These are phyloP conservation scores for Gnomoniopsis sp. DNA, from an alignment of 2,329 filamentous ascomycete genomes.

Conservation along the genomic window DNA sequence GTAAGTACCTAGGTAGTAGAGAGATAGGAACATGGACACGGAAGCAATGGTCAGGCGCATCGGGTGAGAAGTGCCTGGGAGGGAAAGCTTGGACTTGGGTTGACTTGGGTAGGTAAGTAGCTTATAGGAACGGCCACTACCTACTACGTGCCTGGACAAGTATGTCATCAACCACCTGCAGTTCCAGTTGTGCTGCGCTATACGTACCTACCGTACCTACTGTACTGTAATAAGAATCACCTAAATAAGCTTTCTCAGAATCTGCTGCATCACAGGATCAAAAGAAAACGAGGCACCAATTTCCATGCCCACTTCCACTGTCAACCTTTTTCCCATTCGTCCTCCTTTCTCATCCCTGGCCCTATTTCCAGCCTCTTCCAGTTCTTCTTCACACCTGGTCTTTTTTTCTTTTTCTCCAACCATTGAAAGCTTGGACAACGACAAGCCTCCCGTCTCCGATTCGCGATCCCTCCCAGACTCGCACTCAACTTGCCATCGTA, in stretches of 20 bases:
- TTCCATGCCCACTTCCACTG: slow-evolving; percentile 3
- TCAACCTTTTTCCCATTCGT: neutral
- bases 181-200: neutral
- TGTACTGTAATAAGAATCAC: neutral
- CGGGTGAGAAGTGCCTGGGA: too few species aligned
- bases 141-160: too few species aligned
- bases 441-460: neutral
- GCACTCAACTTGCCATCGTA: neutral
- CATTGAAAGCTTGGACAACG: neutral
- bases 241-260: neutral
- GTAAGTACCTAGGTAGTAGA: too few species aligned
- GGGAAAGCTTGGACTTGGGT: too few species aligned
- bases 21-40: too few species aligned
- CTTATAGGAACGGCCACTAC: too few species aligned
- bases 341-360: neutral
- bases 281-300: slow-evolving; percentile 20
- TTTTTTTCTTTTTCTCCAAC: neutral
- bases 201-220: neutral
- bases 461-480: neutral
- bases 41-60: too few species aligned
- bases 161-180: too few species aligned
- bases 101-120: too few species aligned
- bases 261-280: slow-evolving; percentile 13
- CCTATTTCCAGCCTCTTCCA: slow-evolving; percentile 1
- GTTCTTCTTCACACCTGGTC: slow-evolving; percentile 4